Base-by-base conservation (phyloP, 768 basidiomycete genomes). In the Lepiota venenata region DNA sequence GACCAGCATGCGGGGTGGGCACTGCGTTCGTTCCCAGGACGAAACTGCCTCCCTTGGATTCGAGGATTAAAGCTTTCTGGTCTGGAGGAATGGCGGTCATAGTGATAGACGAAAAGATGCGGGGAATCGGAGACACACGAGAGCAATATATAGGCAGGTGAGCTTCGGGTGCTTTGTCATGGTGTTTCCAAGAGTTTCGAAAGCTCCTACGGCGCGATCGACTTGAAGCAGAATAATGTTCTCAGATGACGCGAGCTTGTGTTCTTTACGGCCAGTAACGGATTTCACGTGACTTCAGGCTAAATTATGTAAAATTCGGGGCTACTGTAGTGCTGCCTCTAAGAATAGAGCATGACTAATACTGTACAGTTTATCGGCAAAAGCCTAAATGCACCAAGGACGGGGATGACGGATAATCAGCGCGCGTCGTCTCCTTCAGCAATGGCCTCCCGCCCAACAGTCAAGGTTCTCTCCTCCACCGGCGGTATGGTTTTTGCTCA, bases 391-490 rank as follows among this genome's bases (percentile, higher is more conserved):
- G 41, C 55, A 41, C 22, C 22, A 44, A 52, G 55, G 58, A 61
- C 59, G 48, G 60, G 66, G 66, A 64, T 42, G 58, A 56, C 58
- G 55, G 58, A 55, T 55, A 61, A 64, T 66, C 64, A 71, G 66
- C 64, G 57, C 25, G 25, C 25, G 25, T 25, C 25, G 25, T 25
- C 25, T 5, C 72, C 64, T 74, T 78, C 74, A 56, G 69, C 67
- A 72, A 95, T 96, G 93, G 90, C 93, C 74, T 89, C 91, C 64
- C 83, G 93, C 76, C 93, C 93, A 58, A 95, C 91, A 69, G 91
- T 97, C 67, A 82, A 81, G 76, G 84, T 97, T 49, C 88, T 81
- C 71, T 81, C 87, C 66, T 71, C 79, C 63, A 74, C 85, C 48
- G 91, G 91, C 75, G 90, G 89, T 87, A 63, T 54, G 77, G n/a